A percentile compares a stretch with the other conserved stretches of the same genome.
Evolutionary conservation across 1,284 basidiomycete species (phyloP).

Genomic region (Afroboletus lepidellus): DNA sequence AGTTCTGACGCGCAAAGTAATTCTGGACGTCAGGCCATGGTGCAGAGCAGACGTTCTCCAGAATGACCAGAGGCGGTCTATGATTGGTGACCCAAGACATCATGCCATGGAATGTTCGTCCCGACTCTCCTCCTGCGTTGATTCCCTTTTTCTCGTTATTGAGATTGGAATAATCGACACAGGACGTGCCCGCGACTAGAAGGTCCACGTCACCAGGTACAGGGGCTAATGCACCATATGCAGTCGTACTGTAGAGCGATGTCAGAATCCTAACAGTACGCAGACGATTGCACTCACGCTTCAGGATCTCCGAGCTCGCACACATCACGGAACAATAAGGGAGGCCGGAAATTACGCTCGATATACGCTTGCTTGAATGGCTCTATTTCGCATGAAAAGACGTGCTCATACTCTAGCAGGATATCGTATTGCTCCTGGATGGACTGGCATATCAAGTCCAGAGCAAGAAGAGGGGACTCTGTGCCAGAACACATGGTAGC

Average conservation of each 20-base stretch:
- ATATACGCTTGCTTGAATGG: slow-evolving; percentile 99
- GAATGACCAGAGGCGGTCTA: slow-evolving; percentile 84
- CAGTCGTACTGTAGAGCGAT: slow-evolving; percentile 65
- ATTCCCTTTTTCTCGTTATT: slow-evolving; percentile 93
- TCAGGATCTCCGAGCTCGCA: slow-evolving; percentile 81
- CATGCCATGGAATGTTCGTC: slow-evolving; percentile 90
- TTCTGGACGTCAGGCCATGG: slow-evolving; percentile 81
- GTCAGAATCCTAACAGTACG: slow-evolving; percentile 12
- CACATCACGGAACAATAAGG: slow-evolving; percentile 90
- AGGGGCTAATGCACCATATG: slow-evolving; percentile 82
- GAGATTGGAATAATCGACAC: slow-evolving; percentile 94
- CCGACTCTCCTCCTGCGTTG: slow-evolving; percentile 85
- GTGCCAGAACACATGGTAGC: slow-evolving; percentile 99
- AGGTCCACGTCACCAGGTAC: slow-evolving; percentile 92
- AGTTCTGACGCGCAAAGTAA: slow-evolving; percentile 76
- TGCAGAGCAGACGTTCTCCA: slow-evolving; percentile 92
- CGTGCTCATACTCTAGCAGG: slow-evolving; percentile 79
- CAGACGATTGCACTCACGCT: slow-evolving; percentile 49
- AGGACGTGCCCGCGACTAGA: slow-evolving; percentile 90
- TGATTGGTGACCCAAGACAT: slow-evolving; percentile 89
- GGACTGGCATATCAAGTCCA: slow-evolving; percentile 78
- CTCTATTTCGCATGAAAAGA: slow-evolving; percentile 97
- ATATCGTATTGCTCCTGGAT: slow-evolving; percentile 70
- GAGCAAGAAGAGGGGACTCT: slow-evolving; percentile 88
- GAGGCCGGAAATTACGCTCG: slow-evolving; percentile 91